phyloP scores from a whole-genome alignment of 2,329 filamentous ascomycete species.

The Biscogniauxia mediterranea region DNA sequence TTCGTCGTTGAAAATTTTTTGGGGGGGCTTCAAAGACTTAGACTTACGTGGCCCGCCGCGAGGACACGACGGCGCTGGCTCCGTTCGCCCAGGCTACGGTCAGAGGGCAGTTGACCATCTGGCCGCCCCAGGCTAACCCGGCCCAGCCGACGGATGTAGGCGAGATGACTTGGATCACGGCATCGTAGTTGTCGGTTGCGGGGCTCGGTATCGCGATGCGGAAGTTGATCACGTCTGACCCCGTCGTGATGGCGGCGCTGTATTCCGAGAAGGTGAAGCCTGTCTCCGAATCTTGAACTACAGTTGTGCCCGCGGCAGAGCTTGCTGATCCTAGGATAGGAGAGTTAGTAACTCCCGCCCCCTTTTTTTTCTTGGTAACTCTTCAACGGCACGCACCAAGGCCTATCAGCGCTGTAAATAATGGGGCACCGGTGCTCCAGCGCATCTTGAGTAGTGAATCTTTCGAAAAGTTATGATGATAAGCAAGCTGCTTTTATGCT shows the following conservation, averaged over 20 bases:
- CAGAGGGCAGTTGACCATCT: slow-evolving; percentile 48
- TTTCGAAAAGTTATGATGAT: neutral
- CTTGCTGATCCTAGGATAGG: slow-evolving; percentile 5
- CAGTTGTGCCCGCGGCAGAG: slow-evolving; percentile 24
- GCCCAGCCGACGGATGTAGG: slow-evolving; percentile 46
- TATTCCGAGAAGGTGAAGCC: slow-evolving; percentile 33
- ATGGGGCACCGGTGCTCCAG: slow-evolving; percentile 23
- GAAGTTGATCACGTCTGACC: slow-evolving; percentile 26
- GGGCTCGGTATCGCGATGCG: slow-evolving; percentile 38
- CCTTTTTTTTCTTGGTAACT: neutral
- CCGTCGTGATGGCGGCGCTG: slow-evolving; percentile 26
- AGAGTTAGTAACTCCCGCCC: neutral
- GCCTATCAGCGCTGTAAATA: slow-evolving; percentile 22
- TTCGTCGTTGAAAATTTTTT: too few relatives aligned
- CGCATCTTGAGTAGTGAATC: slow-evolving; percentile 22
- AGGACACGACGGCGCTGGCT: slow-evolving; percentile 39
- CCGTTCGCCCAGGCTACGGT: slow-evolving; percentile 45
- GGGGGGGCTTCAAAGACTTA: too few relatives aligned
- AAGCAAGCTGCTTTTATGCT: neutral
- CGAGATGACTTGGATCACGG: slow-evolving; percentile 43
- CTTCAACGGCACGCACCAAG: slow-evolving; percentile 18
- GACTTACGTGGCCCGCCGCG: slow-evolving; percentile 45
- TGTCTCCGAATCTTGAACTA: slow-evolving; percentile 28
- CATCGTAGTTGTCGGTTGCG: slow-evolving; percentile 35
- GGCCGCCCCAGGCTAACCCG: slow-evolving; percentile 48